A percentile compares a stretch with the other conserved stretches of the same genome.
phyloP scores from a whole-genome alignment of 371 early-diverging fungal genomes.

The Cokeromyces recurvatus region DNA sequence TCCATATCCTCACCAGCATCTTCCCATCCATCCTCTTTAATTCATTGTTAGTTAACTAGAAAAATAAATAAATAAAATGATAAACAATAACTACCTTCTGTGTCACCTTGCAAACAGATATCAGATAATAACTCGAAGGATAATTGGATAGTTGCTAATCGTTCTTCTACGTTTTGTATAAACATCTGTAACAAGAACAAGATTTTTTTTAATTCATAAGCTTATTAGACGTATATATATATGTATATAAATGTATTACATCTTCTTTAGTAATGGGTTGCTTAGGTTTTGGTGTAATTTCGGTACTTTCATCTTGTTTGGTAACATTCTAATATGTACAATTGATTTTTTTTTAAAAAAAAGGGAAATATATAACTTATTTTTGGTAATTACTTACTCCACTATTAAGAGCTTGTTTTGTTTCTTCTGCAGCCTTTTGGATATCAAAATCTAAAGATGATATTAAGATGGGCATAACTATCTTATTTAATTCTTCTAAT shows the following conservation, averaged over 20 bases:
- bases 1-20: conserved; percentile 52
- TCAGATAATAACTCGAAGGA: conserved; percentile 79
- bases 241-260: no score
- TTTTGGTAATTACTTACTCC: conserved; percentile 30
- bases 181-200: conserved; percentile 29
- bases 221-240: no score
- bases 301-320: conserved; percentile 31
- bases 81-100: conserved; percentile 26
- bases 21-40: conserved; percentile 47
- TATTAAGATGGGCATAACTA: conserved; percentile 48
- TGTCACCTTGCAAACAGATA: conserved; percentile 65
- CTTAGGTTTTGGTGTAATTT: conserved; percentile 44
- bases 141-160: conserved; percentile 64
- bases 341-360: no score
- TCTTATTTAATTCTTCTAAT: conserved; percentile 41
- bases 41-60: not conserved
- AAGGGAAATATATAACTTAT: not conserved
- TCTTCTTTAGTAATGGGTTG: conserved; percentile 50
- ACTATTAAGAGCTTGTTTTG: conserved; percentile 40
- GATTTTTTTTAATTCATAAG: no score
- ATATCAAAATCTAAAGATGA: conserved; percentile 57
- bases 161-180: conserved; percentile 45
- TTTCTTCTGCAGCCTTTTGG: conserved; percentile 52
- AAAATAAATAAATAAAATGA: not conserved
- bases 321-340: conserved; percentile 29